Evolutionary conservation across 1,284 basidiomycete genomes (phyloP), one percentile per base, ranked within the genome.

Genomic region (Rhodotorula sp.): DNA sequence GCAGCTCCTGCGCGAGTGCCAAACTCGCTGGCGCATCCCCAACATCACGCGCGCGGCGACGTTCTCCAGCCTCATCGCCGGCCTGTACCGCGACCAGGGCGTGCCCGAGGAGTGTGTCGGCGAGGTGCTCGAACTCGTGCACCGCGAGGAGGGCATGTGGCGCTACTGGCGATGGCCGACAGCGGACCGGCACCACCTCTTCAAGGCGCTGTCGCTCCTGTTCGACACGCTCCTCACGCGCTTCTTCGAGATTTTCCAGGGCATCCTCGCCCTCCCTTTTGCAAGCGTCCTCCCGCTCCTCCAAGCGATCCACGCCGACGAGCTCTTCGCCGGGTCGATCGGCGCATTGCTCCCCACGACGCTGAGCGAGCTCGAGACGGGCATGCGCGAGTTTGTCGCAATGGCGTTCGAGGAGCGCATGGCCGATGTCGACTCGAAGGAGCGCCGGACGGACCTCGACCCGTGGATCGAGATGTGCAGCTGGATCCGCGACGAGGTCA

Each of bases 171-270:
- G 59, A 55, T 98, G 96, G 96, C 87, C 91, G 9, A 83, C 83
- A 52, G 84, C 87, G 71, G 96, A 99, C 79, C 75, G 77, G 46
- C 50, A 64, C 46, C 72, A 72, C 48, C 67, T 79, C 44, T 76
- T 74, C 60, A 70, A 74, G 44, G 70, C 75, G 8, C 68, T 79
- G 45, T 78, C 74, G 65, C 83, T 85, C 58, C 84, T 96, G n/a
- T 93, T 93, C 85, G 93, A 91, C 80, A 87, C 92, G 67, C 91
- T 95, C 82, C 86, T 96, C 17, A 89, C 91, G 21, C 87, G 86
- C 17, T 84, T 96, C n/a, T 94, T 94, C 79, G 91, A 94, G 77
- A 83, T 88, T 19, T 89, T 94, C 84, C 91, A 94, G 71, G 82
- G 85, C 23, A 82, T 93, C 46, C 88, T 90, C 23, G 85, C 86